These are phyloP conservation scores for Rhynchospora tenuis DNA, from an alignment of 176 grass and related monocot species.

Conservation along the genomic window DNA sequence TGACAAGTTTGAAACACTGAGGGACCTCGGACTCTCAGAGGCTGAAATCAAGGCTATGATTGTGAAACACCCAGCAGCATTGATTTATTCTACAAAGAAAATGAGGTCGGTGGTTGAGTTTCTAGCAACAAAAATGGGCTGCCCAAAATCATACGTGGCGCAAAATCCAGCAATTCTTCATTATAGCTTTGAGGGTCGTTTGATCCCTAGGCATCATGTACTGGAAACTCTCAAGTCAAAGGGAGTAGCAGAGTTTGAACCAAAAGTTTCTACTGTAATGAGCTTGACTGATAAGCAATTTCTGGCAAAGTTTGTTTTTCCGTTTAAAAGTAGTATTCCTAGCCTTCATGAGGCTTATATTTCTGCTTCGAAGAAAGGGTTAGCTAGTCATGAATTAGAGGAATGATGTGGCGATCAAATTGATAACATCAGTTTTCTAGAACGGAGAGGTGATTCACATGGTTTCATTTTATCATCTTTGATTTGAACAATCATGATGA, in stretches of 20 bases:
- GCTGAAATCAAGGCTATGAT: slow-evolving; percentile 30
- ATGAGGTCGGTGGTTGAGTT: slow-evolving; percentile 31
- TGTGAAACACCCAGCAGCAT: slow-evolving; percentile 26
- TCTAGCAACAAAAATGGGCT: slow-evolving; percentile 30
- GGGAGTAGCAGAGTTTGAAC: slow-evolving; percentile 21
- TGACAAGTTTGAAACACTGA: not conserved
- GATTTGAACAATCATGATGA: not conserved
- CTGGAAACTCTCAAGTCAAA: slow-evolving; percentile 44
- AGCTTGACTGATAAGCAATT: slow-evolving; percentile 41
- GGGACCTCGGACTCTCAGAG: not conserved
- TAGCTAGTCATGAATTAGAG: not conserved
- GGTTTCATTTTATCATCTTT: not conserved
- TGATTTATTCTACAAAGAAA: slow-evolving; percentile 40
- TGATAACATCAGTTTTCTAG: not conserved
- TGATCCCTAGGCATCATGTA: slow-evolving; percentile 39
- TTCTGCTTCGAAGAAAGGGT: not conserved
- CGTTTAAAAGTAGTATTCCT: slow-evolving; percentile 29
- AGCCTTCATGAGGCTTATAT: slow-evolving; percentile 28
- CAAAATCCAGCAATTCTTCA: slow-evolving; percentile 37
- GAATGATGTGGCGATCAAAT: not conserved
- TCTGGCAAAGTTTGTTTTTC: slow-evolving; percentile 42
- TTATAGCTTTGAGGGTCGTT: slow-evolving; percentile 44
- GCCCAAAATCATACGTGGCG: slow-evolving; percentile 33
- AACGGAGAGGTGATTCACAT: not conserved
- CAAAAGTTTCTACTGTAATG: slow-evolving; percentile 28